These are phyloP conservation scores for Trypanosomatidae sp. DNA, from an alignment of 208 protist genomes.

Conservation along the genomic window DNA sequence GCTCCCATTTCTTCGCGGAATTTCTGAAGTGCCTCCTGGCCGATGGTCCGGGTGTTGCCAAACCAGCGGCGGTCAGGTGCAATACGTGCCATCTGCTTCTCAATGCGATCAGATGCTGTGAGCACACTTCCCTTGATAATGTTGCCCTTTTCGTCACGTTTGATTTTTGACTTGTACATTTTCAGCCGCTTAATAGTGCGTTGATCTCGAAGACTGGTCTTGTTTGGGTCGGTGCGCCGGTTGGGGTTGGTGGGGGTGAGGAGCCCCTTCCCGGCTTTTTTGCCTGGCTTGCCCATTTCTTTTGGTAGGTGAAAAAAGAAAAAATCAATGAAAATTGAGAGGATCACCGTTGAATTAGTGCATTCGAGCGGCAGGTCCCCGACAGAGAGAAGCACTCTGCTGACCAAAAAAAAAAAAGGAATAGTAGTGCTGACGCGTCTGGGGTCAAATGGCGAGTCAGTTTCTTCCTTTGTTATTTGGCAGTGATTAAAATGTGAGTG, in stretches of 20 bases:
- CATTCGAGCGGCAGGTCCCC: background rate
- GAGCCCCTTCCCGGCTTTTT: slow-evolving; percentile 88
- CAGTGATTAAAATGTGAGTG: background rate
- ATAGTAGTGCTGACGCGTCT: background rate
- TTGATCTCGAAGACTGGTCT: slow-evolving; percentile 83
- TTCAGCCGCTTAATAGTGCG: slow-evolving; percentile 88
- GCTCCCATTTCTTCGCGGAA: slow-evolving; percentile 96
- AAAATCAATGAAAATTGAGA: slow-evolving; percentile 11
- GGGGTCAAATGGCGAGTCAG: background rate
- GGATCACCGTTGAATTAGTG: background rate
- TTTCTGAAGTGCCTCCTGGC: slow-evolving; percentile 95
- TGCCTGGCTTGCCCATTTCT: slow-evolving; percentile 90
- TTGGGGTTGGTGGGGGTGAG: slow-evolving; percentile 87
- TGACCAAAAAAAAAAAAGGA: background rate
- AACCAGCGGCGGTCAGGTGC: slow-evolving; percentile 97
- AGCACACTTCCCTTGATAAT: slow-evolving; percentile 92
- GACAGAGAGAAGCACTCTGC: background rate
- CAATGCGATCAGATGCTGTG: slow-evolving; percentile 81
- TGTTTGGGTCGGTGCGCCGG: slow-evolving; percentile 72
- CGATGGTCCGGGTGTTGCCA: slow-evolving; percentile 96
- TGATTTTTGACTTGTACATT: slow-evolving; percentile 90
- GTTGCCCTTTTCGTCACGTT: slow-evolving; percentile 90
- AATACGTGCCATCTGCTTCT: slow-evolving; percentile 92
- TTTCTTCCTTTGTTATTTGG: background rate
- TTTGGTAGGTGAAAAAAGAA: background rate